Conservation (phyloP, 345 rosid species). For the Reutealis trisperma region DNA sequence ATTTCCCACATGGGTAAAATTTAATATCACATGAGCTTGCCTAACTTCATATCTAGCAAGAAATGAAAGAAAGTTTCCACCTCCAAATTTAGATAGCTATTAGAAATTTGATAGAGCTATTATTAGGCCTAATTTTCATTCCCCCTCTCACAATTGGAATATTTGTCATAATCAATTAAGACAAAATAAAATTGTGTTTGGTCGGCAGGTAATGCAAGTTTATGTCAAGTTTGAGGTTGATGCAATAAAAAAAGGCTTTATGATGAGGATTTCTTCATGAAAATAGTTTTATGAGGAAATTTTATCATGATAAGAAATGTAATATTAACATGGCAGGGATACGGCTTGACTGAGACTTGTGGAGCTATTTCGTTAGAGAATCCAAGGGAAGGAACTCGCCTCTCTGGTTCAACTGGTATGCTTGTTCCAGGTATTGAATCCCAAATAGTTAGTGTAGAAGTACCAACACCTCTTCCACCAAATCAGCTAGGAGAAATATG, state of each 20-base stretch:
- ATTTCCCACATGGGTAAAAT: not conserved
- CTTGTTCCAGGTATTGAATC: constrained; percentile 74
- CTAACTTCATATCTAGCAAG: not conserved
- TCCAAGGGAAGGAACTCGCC: constrained; percentile 38
- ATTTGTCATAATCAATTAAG: not conserved
- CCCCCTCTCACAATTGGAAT: not conserved
- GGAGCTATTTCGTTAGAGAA: constrained; percentile 64
- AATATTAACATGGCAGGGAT: constrained; percentile 53
- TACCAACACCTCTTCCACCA: constrained; percentile 70
- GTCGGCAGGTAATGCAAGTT: not conserved
- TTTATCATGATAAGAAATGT: not conserved
- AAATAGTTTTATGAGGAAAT: not conserved
- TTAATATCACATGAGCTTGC: not conserved
- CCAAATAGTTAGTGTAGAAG: constrained; percentile 60
- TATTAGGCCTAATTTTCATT: not conserved
- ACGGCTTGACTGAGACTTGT: constrained; percentile 89
- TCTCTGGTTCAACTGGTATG: constrained; percentile 69
- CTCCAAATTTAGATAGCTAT: not conserved
- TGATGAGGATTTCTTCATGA: not conserved
- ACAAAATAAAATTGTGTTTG: not conserved
- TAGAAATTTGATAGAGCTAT: not conserved
- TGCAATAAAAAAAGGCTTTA: not conserved
- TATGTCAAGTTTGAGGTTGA: not conserved
- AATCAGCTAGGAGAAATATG: constrained; percentile 70
- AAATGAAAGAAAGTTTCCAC: not conserved